These are phyloP conservation scores for Trichoderma sp. DNA, from an alignment of 2,329 filamentous ascomycete genomes.

Conservation along the genomic window DNA sequence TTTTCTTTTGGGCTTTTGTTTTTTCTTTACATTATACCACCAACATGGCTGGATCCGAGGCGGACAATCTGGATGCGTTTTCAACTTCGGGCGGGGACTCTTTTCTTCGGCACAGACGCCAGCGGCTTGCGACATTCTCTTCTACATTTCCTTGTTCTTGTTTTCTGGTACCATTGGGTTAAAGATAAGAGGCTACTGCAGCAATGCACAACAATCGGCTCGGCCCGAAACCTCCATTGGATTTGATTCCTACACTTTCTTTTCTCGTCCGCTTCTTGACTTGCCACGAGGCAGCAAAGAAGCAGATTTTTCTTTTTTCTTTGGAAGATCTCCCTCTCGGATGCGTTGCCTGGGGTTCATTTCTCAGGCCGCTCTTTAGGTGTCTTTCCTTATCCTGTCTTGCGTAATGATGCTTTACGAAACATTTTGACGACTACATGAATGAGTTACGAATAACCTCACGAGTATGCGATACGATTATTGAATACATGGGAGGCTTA, in stretches of 20 bases:
- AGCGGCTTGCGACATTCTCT: conserved; percentile 45
- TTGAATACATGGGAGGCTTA: conserved; percentile 31
- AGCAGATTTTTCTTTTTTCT: conserved; percentile 28
- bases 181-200: conserved; percentile 62
- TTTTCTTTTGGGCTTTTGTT: conserved; percentile 38
- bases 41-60: conserved; percentile 57
- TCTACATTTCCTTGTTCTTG: conserved; percentile 31
- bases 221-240: conserved; percentile 46
- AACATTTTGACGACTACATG: conserved; percentile 43
- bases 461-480: conserved; percentile 34
- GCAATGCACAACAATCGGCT: conserved; percentile 61
- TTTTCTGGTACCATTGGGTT: conserved; percentile 32
- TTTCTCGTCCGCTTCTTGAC: conserved; percentile 33
- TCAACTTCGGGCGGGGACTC: conserved; percentile 49
- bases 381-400: conserved; percentile 44
- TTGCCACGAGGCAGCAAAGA: conserved; percentile 35
- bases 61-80: conserved; percentile 56
- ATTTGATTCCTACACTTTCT: conserved; percentile 42
- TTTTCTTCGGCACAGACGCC: conserved; percentile 38
- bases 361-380: conserved; percentile 39
- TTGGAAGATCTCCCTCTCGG: conserved; percentile 29
- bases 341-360: conserved; percentile 5
- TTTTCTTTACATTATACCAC: conserved; percentile 45
- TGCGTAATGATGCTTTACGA: conserved; percentile 48
- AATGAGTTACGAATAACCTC: conserved; percentile 35